Conservation (phyloP, 495 filamentous ascomycete genomes). For the Aspergillus homomorphus region DNA sequence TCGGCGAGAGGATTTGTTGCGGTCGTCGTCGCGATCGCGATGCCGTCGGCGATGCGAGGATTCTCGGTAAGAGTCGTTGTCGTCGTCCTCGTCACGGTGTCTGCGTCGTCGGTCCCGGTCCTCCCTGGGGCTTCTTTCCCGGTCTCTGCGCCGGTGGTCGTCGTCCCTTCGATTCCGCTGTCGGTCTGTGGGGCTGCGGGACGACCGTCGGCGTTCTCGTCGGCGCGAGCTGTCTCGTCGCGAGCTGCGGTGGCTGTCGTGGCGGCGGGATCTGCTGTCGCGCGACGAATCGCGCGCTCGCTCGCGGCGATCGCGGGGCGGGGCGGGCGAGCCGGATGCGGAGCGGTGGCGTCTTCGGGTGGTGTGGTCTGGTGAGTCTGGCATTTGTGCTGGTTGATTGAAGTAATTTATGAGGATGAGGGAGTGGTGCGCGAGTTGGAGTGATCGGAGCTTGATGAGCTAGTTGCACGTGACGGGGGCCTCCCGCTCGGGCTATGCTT, state of each 20-base stretch:
- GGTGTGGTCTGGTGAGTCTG: constrained; percentile 23
- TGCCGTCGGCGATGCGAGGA: constrained; percentile 32
- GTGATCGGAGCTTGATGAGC: background rate
- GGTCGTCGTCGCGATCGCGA: constrained; percentile 25
- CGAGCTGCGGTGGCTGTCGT: constrained; percentile 31
- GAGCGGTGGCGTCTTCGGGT: constrained; percentile 24
- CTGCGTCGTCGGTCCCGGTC: constrained; percentile 9
- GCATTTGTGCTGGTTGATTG: background rate
- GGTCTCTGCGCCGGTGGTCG: constrained; percentile 26
- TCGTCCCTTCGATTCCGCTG: constrained; percentile 21
- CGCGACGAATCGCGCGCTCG: constrained; percentile 25
- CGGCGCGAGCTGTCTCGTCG: constrained; percentile 28
- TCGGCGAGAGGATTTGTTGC: constrained; percentile 23
- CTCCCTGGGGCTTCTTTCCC: constrained; percentile 24
- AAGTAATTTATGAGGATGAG: background rate
- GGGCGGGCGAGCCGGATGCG: constrained; percentile 20
- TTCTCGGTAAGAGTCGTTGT: constrained; percentile 24
- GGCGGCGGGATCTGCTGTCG: constrained; percentile 29
- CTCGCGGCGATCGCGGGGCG: constrained; percentile 26
- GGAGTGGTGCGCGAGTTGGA: background rate
- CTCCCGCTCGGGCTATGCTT: too few species aligned
- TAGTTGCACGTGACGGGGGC: constrained; percentile 25
- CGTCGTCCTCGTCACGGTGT: constrained; percentile 25
- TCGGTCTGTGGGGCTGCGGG: constrained; percentile 29
- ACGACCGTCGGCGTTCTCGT: constrained; percentile 26